A percentile compares a stretch with the other conserved stretches of the same genome.
These are phyloP conservation scores for Stephanodiscus triporus DNA, from an alignment of 108 stramenopile genomes.

Conservation along the genomic window DNA sequence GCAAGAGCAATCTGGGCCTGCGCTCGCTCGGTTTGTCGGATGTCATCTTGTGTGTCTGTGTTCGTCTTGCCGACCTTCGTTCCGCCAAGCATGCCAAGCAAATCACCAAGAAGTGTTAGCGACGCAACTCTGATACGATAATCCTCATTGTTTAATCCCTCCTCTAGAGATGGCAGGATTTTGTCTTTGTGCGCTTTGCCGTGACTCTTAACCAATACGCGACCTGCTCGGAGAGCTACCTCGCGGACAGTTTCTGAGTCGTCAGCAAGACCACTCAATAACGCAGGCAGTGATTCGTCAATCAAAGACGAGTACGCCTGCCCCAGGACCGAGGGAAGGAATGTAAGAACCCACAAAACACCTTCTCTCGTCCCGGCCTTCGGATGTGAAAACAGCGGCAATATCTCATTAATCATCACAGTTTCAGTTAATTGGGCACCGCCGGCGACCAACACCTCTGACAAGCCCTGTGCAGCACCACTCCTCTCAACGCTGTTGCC, in stretches of 20 bases:
- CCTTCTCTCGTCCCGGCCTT: constrained; percentile 94
- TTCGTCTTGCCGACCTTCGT: constrained; percentile 86
- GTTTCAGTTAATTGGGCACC: constrained; percentile 68
- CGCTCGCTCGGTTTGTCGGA: constrained; percentile 80
- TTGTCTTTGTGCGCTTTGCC: constrained; percentile 90
- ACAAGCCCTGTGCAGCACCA: constrained; percentile 97
- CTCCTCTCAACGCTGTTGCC: constrained; percentile 92
- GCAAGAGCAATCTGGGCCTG: constrained; percentile 89
- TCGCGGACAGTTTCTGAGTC: constrained; percentile 94
- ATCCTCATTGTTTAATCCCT: constrained; percentile 90
- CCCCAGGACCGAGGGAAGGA: constrained; percentile 91
- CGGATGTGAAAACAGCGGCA: constrained; percentile 88
- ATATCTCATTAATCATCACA: constrained; percentile 87
- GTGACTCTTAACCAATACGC: constrained; percentile 92
- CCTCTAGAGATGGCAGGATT: constrained; percentile 92
- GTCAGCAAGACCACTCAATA: constrained; percentile 95
- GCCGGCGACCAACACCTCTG: constrained; percentile 88
- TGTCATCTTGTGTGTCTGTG: constrained; percentile 90
- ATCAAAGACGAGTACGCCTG: constrained; percentile 88
- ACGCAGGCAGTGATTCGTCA: constrained; percentile 87
- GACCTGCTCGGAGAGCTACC: constrained; percentile 94
- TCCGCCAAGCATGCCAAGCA: constrained; percentile 94
- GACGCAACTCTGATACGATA: constrained; percentile 95
- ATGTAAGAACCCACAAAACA: constrained; percentile 98
- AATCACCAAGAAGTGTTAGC: constrained; percentile 93